Conservation (phyloP, 306 rosid species). For the Trichosanthes truncata region DNA sequence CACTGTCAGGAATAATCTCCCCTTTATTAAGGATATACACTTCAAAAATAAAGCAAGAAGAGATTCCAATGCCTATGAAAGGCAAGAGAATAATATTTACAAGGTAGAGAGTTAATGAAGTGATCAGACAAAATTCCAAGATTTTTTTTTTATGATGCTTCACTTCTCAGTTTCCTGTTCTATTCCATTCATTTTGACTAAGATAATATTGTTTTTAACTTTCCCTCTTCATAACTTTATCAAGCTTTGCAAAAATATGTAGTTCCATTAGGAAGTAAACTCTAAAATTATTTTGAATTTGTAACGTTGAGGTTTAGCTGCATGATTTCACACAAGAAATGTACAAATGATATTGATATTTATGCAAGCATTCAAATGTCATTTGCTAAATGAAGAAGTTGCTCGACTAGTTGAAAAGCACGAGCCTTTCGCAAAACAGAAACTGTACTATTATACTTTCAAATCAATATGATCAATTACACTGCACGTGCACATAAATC, state of each 20-base stretch:
- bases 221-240: not conserved
- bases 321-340: not conserved
- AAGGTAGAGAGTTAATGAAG: not conserved
- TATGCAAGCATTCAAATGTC: not conserved
- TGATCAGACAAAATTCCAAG: not conserved
- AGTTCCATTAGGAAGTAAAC: not conserved
- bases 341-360: not conserved
- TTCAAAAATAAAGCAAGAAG: not conserved
- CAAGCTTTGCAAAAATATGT: not conserved
- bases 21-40: not conserved
- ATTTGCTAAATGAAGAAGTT: not conserved
- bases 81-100: not conserved
- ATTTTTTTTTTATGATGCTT: not conserved
- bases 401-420: not conserved
- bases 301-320: not conserved
- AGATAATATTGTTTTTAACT: not conserved
- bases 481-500: not conserved
- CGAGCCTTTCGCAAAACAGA: not conserved
- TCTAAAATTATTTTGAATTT: not conserved
- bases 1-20: not conserved
- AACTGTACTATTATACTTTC: not conserved
- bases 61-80: not conserved
- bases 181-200: not conserved
- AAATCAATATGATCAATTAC: not conserved
- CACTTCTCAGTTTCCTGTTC: not conserved